Conservation (phyloP, 2,329 filamentous ascomycete genomes). For the Ceratocystis albifundus region DNA sequence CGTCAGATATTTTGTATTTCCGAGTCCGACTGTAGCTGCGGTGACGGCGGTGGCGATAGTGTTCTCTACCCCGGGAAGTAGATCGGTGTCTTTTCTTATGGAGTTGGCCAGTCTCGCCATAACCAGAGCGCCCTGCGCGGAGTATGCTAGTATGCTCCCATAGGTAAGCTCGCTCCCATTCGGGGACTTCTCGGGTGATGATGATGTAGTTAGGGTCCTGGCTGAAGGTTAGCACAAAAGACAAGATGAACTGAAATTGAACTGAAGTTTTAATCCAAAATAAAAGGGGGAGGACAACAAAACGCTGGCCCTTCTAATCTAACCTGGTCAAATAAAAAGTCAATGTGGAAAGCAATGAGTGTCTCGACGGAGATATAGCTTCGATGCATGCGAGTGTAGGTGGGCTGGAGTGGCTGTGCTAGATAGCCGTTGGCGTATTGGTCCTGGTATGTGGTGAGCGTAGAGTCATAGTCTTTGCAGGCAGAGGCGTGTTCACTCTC, state of each 20-base stretch:
- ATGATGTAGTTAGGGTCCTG: constrained; percentile 58
- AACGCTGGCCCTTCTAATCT: constrained; percentile 32
- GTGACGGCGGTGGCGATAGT: constrained; percentile 34
- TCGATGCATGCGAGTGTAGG: constrained; percentile 53
- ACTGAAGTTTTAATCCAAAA: too few relatives aligned
- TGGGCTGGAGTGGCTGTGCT: constrained; percentile 33
- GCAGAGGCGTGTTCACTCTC: constrained; percentile 1
- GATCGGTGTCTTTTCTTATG: constrained; percentile 27
- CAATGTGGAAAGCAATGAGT: constrained; percentile 42
- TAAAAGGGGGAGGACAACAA: background rate
- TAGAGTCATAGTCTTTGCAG: background rate
- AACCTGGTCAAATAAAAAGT: constrained; percentile 48
- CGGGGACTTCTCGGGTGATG: constrained; percentile 61
- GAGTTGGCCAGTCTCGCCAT: constrained; percentile 33
- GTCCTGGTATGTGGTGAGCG: background rate
- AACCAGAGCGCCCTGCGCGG: constrained; percentile 39
- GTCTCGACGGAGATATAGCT: constrained; percentile 52
- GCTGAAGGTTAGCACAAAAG: too few relatives aligned
- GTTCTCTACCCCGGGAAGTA: constrained; percentile 31
- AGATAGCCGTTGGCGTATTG: background rate
- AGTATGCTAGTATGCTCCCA: constrained; percentile 59
- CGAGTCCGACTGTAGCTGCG: constrained; percentile 26
- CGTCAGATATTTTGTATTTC: background rate
- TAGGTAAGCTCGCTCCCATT: constrained; percentile 58
- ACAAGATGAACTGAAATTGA: too few relatives aligned